Base-by-base conservation (phyloP, 495 filamentous ascomycete genomes). In the Rusavskia elegans region DNA sequence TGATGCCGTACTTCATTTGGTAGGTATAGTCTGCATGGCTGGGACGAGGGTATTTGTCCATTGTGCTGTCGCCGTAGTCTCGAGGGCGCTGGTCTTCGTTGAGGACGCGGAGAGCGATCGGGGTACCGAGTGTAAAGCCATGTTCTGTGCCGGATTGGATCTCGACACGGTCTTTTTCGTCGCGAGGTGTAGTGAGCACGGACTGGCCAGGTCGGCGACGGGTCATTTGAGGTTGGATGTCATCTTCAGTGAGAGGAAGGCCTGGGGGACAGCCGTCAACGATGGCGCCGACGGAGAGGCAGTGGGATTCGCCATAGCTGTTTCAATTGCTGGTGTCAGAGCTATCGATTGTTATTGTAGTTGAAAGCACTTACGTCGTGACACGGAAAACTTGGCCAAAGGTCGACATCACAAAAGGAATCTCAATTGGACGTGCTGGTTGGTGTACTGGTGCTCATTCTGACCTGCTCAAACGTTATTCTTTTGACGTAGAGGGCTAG, bases 11-110 rank as follows among this genome's bases (percentile, higher is more conserved):
- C 68, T 98, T 98, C 71, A 90, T 83, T 45, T 95, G 77, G 66
- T 97, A 97, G 56, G 92, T 98, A 75, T 82, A 95, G 64, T 98
- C 92, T 49, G 92, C 92, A 67, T 98, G 92, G 64, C 82, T 87
- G 10, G 92, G 92, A 35, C 92, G 76, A 11, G 92, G 92, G 39
- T 52, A 59, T 20, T 45, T 49, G 39, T 96, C 87, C 81, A 96
- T 98, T 40, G 89, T 96, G 59, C 80, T 80, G 62, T 80, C 78
- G 10, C 85, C 84, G 64, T 98, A 98, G 72, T 98, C 92, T 63
- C 93, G 85, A 13, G 90, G 92, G 51, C 92, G 70, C 61, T 95
- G 89, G 66, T 97, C 88, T 71, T 97, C 80, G 64, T 97, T 97
- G 63, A 79, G 71, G 19, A 97, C 90, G 48, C 87, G 63, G 70